Evolutionary conservation across 2,329 filamentous ascomycete genomes (phyloP), one percentile per base, ranked within the genome.

Genomic region (Calycina herbarum): DNA sequence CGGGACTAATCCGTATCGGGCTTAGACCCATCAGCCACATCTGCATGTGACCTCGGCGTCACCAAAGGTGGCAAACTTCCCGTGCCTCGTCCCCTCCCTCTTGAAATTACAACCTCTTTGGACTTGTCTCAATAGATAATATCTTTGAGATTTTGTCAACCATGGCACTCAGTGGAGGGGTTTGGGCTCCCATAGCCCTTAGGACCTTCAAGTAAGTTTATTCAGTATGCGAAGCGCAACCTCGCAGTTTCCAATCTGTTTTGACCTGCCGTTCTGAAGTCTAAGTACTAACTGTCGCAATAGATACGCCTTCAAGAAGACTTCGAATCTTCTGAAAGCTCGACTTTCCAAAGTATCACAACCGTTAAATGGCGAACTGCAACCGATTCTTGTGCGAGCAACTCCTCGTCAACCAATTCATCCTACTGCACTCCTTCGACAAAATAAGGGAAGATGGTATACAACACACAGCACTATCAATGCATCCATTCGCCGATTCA

Each of bases 401-500:
- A 78, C 81, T 35, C 80, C 82, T 8, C 82, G 82, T 51, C 87
- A 89, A 66, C 85, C 74, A 27, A 69, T 76, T 13, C 87, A 87
- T 73, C 86, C 85, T 51, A 80, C 84, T 66, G 87, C 87, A 58
- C 82, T 82, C 62, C 84, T 91, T 69, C 85, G 85, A 68, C 89
- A 91, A 76, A 81, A 80, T 71, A 87, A 88, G 68, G 86, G 85
- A 71, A 82, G 87, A 69, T 86, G 84, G 79, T 89, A 87, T 76
- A 87, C 84, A 35, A 89, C 87, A 38, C 72, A 81, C 81, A 72
- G 71, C 66, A 79, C 80, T 51, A 86, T 87, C 75, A 82, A 84
- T 59, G 82, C 84, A 4, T 78, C 81, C 56, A 74, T 82, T 61
- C 76, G 78, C 72, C 64, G 79, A 71, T 66, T 72, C 73, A 65